Evolutionary conservation across 768 basidiomycete genomes (phyloP), one percentile per base, ranked within the genome.

Genomic region (Psilocybe subaeruginosa): DNA sequence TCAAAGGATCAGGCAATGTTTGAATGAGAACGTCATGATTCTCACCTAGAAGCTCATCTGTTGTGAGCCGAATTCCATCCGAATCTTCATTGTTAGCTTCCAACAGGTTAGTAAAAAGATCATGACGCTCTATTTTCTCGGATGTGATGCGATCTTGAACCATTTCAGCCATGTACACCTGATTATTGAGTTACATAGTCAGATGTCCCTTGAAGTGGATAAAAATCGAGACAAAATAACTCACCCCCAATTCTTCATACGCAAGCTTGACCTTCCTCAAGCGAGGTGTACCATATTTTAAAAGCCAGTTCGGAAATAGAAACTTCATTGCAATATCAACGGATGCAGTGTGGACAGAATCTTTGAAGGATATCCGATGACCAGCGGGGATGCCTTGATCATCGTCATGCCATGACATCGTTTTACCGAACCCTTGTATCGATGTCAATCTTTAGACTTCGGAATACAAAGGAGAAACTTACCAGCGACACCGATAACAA

Each of bases 41-140:
- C 63, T 54, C 57, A 73, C 75, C 72, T 27, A 76, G 72, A 1
- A 85, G 64, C 61, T 82, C 82, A 31, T 68, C 68, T 37, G 80
- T 78, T 12, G 72, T 70, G 45, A 83, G 62, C 54, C 66, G 67
- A 53, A 61, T 64, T 4, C 62, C 69, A 23, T 66, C 66, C 3
- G 56, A 46, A 33, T 77, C 76, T 6, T 73, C 73, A 55, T 78
- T 75, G 64, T 80, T 85, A 5, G 82, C 81, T 52, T 75, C 78
- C n/a, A 86, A 68, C 30, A 86, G 72, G 65, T 75, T 81, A 60
- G 73, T 80, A 67, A 87, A 80, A 4, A 86, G 69, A 66, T 87
- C 85, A 45, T 80, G 64, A 35, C 78, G 74, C 57, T 78, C 76
- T 56, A 73, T 76, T 64, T 77, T 77, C 55, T 67, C 70, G 0